Evolutionary conservation across 2,329 filamentous ascomycete genomes (phyloP), one percentile per base, ranked within the genome.

Genomic region (Aspergillus japonicus): DNA sequence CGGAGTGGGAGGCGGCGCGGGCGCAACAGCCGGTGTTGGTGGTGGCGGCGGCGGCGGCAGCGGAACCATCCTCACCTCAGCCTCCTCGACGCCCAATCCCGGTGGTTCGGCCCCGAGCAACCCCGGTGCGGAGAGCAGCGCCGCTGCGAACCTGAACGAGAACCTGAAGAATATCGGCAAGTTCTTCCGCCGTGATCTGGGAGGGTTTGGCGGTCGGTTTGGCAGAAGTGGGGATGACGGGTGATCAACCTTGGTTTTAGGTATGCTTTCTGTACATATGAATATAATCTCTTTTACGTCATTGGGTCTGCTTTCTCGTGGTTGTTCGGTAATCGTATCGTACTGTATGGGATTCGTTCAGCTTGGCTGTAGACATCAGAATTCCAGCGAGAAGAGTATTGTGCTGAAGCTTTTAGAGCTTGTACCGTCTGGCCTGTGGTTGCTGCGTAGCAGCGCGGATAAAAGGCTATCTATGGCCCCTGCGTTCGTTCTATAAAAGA

Each of bases 131-230:
- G 69, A 57, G 65, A 72, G 56, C 47, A 69, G 85, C 57, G 87
- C 89, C 69, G 12, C 53, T 4, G 86, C 85, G 7, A 91, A 89
- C 55, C 85, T 97, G 64, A 96, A 97, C 73, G 93, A 96, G 77
- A 97, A 97, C 76, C 74, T 98, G 76, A 93, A 92, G 79, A 96
- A 92, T 74, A 91, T 99, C 77, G 94, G 94, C 24, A 97, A 96
- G 77, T 97, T 98, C 78, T 98, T 98, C 80, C 87, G 89, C 63
- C 82, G 94, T 64, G 94, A 97, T 79, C 88, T 94, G 64, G 90
- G 90, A 31, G 86, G 88, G 2, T 84, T 94, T 64, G 89, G 90
- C 2, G 86, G 85, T 11, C 80, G 89, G 65, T 93, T 93, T 73
- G 90, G 89, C 58, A 53, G 71, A 53, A 66, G 69, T 54, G 73